Evolutionary conservation across 129 eudicot species (phyloP).

Genomic region (Artemisia argyi): DNA sequence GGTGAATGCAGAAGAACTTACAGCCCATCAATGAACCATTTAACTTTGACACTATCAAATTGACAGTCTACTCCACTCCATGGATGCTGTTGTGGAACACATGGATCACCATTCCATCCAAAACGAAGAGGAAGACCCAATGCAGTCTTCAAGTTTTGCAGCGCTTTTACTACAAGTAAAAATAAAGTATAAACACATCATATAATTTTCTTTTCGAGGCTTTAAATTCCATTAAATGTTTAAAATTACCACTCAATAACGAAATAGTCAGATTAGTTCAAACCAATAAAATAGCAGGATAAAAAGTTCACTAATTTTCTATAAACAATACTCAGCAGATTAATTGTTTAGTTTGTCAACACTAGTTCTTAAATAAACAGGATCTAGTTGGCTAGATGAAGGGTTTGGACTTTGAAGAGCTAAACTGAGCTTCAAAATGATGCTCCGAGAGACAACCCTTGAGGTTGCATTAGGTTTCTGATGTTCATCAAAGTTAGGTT

Average conservation of each 20-base stretch:
- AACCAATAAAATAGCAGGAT: too few species aligned
- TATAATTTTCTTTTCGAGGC: too few species aligned
- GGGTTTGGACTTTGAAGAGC: too few species aligned
- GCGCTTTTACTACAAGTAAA: constrained; percentile 65
- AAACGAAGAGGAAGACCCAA: constrained; percentile 94
- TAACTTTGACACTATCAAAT: constrained; percentile 55
- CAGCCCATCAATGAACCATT: constrained; percentile 98
- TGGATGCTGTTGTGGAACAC: constrained; percentile 97
- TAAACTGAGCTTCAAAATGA: too few species aligned
- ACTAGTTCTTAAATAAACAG: too few species aligned
- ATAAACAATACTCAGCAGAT: too few species aligned
- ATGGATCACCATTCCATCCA: constrained; percentile 99
- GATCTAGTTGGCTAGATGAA: too few species aligned
- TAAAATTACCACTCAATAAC: constrained; percentile 5
- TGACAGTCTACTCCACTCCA: constrained; percentile 99
- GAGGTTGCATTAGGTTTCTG: too few species aligned
- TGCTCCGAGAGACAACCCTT: too few species aligned
- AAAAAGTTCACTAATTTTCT: too few species aligned
- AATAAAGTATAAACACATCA: neutral
- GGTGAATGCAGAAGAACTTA: constrained; percentile 41
- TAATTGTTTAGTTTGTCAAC: too few species aligned
- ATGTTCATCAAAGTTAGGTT: too few species aligned
- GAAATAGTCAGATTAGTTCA: neutral
- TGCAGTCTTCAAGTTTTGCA: constrained; percentile 65
- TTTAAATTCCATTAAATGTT: neutral